phyloP scores from a whole-genome alignment of 2,329 filamentous ascomycete genomes.

The Exophiala sideris region DNA sequence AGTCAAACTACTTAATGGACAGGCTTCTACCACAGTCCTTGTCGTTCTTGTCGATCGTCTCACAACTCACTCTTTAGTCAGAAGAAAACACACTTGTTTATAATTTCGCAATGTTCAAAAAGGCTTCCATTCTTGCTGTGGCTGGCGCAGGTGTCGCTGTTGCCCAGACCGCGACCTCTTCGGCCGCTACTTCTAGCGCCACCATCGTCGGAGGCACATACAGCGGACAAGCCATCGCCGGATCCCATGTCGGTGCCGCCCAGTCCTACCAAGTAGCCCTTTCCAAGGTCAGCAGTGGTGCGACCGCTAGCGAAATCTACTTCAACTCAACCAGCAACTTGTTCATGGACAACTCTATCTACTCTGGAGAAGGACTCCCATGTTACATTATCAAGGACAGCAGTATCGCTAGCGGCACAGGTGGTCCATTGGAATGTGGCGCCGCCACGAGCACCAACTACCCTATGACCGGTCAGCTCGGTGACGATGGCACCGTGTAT shows the following conservation, averaged over 20 bases:
- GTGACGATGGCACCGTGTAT: not conserved
- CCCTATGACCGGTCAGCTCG: not conserved
- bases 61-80: too few relatives aligned
- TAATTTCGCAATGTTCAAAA: too few relatives aligned
- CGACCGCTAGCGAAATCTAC: not conserved
- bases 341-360: not conserved
- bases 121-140: not conserved
- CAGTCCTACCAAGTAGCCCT: conserved; percentile 3
- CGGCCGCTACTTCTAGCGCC: not conserved
- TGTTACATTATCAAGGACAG: conserved; percentile 1
- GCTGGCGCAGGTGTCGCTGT: not conserved
- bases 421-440: conserved; percentile 1
- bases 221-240: not conserved
- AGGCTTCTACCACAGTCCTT: too few relatives aligned
- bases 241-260: conserved; percentile 1
- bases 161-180: not conserved
- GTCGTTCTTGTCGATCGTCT: too few relatives aligned
- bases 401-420: not conserved
- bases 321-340: conserved; percentile 1
- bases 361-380: not conserved
- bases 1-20: too few relatives aligned
- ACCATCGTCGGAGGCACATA: conserved; percentile 2
- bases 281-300: not conserved
- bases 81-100: too few relatives aligned
- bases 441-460: not conserved